Evolutionary conservation across 768 basidiomycete species (phyloP), one percentile per base, ranked within the genome.

Genomic region (Hygrophoropsis aurantiaca): DNA sequence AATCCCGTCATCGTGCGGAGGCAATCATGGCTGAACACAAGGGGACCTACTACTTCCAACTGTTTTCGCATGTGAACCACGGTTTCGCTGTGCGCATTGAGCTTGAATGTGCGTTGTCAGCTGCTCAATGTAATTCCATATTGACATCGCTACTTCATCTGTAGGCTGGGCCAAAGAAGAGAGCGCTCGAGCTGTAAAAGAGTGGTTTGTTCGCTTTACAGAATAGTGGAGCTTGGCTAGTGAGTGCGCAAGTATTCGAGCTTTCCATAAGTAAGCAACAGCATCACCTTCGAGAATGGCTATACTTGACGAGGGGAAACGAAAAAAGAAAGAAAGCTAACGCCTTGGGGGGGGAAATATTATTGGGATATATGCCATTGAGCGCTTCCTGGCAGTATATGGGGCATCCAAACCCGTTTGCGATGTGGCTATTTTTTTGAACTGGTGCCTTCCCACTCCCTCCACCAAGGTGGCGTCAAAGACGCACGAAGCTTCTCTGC

Each of bases 121-220:
- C 20, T 6, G 36, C 15, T 11, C 20, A 42, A 11, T 5, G 19
- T 30, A 16, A 21, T 15, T 41, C 9, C 8, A n/a, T 19, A 21
- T 25, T 23, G 11, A 25, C 25, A 7, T 39, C 23, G 16, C 27
- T 9, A n/a, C 24, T n/a, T 25, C 34, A 45, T 37, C 18, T 44
- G 42, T 41, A 78, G 77, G 74, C 15, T 78, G 76, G 77, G 75
- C 74, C 2, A 78, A 77, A 55, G 77, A 79, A 51, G 72, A 77
- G 44, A 72, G 72, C 8, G 76, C 77, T 5, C 62, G 69, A 2
- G 69, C 71, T 41, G 61, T 77, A 16, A 51, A 73, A 11, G 58
- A 50, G 3, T 79, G 76, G 74, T 78, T 77, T 55, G 61, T 30
- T 13, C 6, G 27, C 7, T 30, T 30, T 30, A 30, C 27, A n/a